Evolutionary conservation across 108 stramenopile species (phyloP).

Genomic region (Skeletonema marinoi): DNA sequence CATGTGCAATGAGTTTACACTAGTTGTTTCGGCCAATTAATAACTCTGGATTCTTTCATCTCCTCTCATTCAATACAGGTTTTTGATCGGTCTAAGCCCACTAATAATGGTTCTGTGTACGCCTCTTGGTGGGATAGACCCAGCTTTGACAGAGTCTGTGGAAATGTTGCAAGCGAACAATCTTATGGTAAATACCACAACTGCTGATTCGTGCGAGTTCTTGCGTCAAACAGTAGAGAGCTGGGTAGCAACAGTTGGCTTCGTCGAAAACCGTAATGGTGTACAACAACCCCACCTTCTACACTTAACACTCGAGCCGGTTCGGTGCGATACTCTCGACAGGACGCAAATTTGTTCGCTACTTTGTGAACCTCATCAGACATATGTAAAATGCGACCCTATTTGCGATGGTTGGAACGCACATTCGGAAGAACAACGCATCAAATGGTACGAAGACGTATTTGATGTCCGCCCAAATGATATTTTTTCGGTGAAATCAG

Average conservation of each 20-base stretch:
- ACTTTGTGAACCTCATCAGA: not conserved
- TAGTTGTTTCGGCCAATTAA: not conserved
- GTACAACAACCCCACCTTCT: slow-evolving; percentile 44
- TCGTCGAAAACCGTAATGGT: slow-evolving; percentile 8
- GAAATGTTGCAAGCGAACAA: slow-evolving; percentile 72
- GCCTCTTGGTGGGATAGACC: slow-evolving; percentile 33
- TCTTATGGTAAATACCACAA: slow-evolving; percentile 34
- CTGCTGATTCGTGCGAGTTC: slow-evolving; percentile 57
- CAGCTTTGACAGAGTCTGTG: slow-evolving; percentile 40
- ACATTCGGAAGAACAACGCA: not conserved
- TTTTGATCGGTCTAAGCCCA: slow-evolving; percentile 56
- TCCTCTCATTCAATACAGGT: slow-evolving; percentile 16
- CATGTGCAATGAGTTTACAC: not conserved
- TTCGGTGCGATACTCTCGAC: slow-evolving; percentile 61
- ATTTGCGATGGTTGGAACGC: not conserved
- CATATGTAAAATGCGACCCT: not conserved
- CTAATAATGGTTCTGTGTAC: slow-evolving; percentile 26
- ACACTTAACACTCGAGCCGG: slow-evolving; percentile 63
- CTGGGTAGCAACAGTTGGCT: slow-evolving; percentile 49
- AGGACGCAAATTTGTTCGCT: not conserved
- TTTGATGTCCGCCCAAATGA: slow-evolving; percentile 21
- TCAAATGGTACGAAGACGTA: not conserved
- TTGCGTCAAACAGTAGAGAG: slow-evolving; percentile 50
- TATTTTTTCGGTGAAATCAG: not conserved
- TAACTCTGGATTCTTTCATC: slow-evolving; percentile 2